A percentile compares a stretch with the other conserved stretches of the same genome.
Evolutionary conservation across 306 rosid genomes (phyloP).

Genomic region (Fagus crenata): DNA sequence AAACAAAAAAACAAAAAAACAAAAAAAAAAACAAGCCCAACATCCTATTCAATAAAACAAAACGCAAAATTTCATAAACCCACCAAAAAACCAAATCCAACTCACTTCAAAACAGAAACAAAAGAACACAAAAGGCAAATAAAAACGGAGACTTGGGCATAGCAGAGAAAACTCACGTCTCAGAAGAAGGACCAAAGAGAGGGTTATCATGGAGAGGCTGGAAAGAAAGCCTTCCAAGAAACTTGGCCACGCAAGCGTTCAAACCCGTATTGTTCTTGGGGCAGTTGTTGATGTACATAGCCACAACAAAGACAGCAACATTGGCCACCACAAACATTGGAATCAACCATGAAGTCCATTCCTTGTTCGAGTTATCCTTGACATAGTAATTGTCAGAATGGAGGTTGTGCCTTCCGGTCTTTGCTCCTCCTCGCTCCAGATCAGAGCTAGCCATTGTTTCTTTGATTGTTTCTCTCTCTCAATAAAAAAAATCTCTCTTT

Average conservation of each 20-base stretch:
- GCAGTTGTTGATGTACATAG: constrained; percentile 75
- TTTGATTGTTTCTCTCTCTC: too few species aligned
- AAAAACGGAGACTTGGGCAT: background rate
- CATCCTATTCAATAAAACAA: too few species aligned
- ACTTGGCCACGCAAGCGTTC: constrained; percentile 48
- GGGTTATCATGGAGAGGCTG: constrained; percentile 78
- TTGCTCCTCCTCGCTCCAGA: constrained; percentile 49
- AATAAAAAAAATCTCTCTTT: too few species aligned
- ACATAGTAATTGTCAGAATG: constrained; percentile 32
- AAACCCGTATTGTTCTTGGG: constrained; percentile 43
- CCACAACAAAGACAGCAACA: constrained; percentile 51
- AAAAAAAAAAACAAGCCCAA: background rate
- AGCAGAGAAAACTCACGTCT: constrained; percentile 45
- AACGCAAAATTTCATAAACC: too few species aligned
- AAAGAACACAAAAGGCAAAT: background rate
- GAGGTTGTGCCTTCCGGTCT: constrained; percentile 29
- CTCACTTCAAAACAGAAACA: background rate
- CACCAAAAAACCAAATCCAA: constrained; percentile 7
- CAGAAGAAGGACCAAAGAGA: constrained; percentile 81
- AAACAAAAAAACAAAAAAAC: too few species aligned
- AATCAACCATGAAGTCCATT: constrained; percentile 85
- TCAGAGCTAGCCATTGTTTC: too few species aligned
- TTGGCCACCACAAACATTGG: constrained; percentile 66
- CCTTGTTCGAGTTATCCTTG: constrained; percentile 41
- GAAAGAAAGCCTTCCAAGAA: constrained; percentile 67